phyloP scores from a whole-genome alignment of 768 basidiomycete genomes.

The Boletellus sp. region DNA sequence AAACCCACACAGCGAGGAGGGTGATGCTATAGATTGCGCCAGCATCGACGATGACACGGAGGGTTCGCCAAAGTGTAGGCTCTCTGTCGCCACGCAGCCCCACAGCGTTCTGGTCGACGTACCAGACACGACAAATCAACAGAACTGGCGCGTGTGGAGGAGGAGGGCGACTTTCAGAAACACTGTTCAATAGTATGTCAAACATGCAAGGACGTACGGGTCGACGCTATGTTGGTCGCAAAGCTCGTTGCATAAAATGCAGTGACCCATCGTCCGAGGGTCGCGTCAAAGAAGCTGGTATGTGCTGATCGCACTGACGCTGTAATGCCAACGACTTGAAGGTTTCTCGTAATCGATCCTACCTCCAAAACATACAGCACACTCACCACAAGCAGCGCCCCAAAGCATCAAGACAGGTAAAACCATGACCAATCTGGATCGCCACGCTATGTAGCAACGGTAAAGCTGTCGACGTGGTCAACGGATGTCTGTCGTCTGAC shows the following conservation, averaged over 20 bases:
- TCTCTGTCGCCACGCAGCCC: not conserved
- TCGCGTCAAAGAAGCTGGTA: slow-evolving; percentile 20
- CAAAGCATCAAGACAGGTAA: slow-evolving; percentile 24
- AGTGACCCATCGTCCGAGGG: slow-evolving; percentile 29
- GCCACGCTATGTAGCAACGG: slow-evolving; percentile 28
- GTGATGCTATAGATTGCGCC: slow-evolving; percentile 8
- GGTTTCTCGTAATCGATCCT: not conserved
- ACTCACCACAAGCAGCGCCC: slow-evolving; percentile 19
- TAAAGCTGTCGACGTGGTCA: slow-evolving; percentile 2
- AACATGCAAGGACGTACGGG: slow-evolving; percentile 13
- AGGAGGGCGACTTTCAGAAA: not conserved
- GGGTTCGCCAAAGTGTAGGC: not conserved
- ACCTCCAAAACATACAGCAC: not conserved
- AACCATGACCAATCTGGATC: slow-evolving; percentile 15
- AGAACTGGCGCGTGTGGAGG: not conserved
- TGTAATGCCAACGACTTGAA: slow-evolving; percentile 14
- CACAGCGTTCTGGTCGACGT: not conserved
- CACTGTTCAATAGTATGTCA: not conserved
- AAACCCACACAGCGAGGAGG: slow-evolving; percentile 2
- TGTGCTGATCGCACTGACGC: slow-evolving; percentile 7
- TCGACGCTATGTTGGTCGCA: slow-evolving; percentile 29
- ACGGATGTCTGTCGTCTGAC: not conserved
- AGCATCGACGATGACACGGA: slow-evolving; percentile 3
- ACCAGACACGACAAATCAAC: slow-evolving; percentile 6
- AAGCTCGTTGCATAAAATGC: slow-evolving; percentile 32